Evolutionary conservation across 1,284 basidiomycete genomes (phyloP).

Genomic region (Hemileia vastatrix): DNA sequence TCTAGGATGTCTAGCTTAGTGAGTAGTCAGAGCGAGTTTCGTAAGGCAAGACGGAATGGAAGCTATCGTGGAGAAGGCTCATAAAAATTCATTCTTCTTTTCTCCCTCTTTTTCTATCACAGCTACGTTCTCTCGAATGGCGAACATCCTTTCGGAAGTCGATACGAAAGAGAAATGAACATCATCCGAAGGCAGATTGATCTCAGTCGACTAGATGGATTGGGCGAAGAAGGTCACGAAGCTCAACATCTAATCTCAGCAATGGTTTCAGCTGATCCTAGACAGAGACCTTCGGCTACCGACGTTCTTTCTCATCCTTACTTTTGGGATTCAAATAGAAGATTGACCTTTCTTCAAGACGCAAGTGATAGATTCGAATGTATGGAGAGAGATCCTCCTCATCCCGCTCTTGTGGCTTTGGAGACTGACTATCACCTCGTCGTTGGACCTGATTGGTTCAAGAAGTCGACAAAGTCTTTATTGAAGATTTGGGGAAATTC

Average conservation of each 20-base stretch:
- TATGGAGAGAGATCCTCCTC: constrained; percentile 83
- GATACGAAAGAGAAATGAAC: constrained; percentile 43
- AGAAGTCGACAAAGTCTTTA: constrained; percentile 77
- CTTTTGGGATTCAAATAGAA: constrained; percentile 82
- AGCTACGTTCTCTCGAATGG: constrained; percentile 40
- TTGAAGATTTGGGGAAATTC: constrained; percentile 90
- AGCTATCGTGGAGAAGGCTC: too few relatives aligned
- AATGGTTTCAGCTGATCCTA: constrained; percentile 36
- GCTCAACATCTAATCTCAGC: constrained; percentile 37
- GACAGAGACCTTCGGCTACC: constrained; percentile 72
- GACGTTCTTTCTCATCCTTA: constrained; percentile 85
- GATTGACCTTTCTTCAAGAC: constrained; percentile 86
- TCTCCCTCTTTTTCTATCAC: neutral
- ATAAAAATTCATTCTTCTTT: too few relatives aligned
- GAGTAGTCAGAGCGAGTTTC: constrained; percentile 2
- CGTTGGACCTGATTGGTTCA: constrained; percentile 79
- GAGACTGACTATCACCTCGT: constrained; percentile 61
- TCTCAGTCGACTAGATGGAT: constrained; percentile 31
- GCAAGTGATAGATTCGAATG: constrained; percentile 95
- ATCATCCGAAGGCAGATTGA: constrained; percentile 35
- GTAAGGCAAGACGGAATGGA: too few relatives aligned
- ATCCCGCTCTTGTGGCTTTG: constrained; percentile 62
- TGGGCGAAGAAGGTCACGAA: constrained; percentile 39
- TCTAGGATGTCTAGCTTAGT: constrained; percentile 39
- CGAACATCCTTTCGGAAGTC: constrained; percentile 39